Evolutionary conservation across 495 filamentous ascomycete species (phyloP).

Genomic region (Ascodesmis nigricans): DNA sequence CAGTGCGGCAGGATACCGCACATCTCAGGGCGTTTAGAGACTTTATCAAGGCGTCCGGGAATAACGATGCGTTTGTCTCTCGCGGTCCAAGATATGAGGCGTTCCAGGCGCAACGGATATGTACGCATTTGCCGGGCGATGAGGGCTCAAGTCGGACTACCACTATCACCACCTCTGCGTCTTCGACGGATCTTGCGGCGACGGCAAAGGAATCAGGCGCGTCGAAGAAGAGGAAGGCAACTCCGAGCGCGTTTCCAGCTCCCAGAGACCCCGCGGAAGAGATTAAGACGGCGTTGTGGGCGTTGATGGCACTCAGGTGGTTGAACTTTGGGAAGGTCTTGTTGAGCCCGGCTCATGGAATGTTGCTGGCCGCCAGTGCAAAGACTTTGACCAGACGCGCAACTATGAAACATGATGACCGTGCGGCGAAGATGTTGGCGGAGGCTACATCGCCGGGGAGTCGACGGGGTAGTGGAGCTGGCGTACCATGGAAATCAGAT

Average conservation of each 20-base stretch:
- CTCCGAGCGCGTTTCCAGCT: no score
- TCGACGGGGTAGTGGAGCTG: neutral
- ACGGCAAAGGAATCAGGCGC: neutral
- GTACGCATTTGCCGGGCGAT: constrained; percentile 19
- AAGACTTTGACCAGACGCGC: constrained; percentile 17
- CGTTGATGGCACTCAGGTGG: constrained; percentile 20
- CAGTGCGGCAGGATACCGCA: constrained; percentile 54
- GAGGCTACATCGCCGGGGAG: constrained; percentile 4
- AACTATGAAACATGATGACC: constrained; percentile 13
- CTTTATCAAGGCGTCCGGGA: constrained; percentile 33
- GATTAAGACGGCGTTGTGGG: constrained; percentile 20
- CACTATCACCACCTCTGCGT: constrained; percentile 2
- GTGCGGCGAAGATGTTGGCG: constrained; percentile 18
- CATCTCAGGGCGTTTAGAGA: constrained; percentile 80
- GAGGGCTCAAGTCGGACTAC: constrained; percentile 6
- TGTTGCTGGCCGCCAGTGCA: constrained; percentile 30
- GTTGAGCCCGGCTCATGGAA: constrained; percentile 40
- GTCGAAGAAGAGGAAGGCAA: neutral
- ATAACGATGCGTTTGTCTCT: constrained; percentile 59
- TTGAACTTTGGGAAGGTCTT: constrained; percentile 42
- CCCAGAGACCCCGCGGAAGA: constrained; percentile 18
- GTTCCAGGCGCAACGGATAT: constrained; percentile 55
- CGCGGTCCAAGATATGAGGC: constrained; percentile 72
- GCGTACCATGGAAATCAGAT: constrained; percentile 6
- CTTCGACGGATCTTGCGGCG: constrained; percentile 3